A percentile compares a stretch with the other conserved stretches of the same genome.
Conservation (phyloP, 306 rosid species). For the Acacia crassicarpa region DNA sequence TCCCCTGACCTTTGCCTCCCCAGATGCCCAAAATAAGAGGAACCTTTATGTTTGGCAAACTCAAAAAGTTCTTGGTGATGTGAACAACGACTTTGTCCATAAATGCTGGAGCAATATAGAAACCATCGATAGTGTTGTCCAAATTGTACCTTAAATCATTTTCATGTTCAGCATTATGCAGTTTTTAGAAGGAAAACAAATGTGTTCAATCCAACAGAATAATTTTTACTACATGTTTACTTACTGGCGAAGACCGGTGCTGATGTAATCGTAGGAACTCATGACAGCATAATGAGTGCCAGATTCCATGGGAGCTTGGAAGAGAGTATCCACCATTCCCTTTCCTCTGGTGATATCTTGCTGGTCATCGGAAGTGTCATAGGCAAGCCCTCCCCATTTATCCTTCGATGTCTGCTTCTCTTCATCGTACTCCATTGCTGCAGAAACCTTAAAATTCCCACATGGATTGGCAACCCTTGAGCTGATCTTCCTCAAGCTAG, state of each 20-base stretch:
- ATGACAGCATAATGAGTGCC: constrained; percentile 84
- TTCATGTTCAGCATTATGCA: constrained; percentile 1
- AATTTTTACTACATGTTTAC: constrained; percentile 18
- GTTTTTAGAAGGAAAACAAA: neutral
- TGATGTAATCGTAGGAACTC: constrained; percentile 77
- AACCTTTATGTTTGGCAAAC: constrained; percentile 76
- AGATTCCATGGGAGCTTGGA: constrained; percentile 67
- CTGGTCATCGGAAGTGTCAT: constrained; percentile 84
- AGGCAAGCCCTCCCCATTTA: constrained; percentile 78
- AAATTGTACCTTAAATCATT: constrained; percentile 46
- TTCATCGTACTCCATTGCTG: constrained; percentile 47
- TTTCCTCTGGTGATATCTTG: constrained; percentile 89
- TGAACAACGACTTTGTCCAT: constrained; percentile 86
- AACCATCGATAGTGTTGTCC: constrained; percentile 75
- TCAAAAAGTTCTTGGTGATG: constrained; percentile 76
- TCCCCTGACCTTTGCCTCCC: constrained; percentile 98
- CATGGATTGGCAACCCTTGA: constrained; percentile 21
- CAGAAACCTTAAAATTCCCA: constrained; percentile 50
- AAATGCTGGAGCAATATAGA: constrained; percentile 84
- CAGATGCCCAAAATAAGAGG: constrained; percentile 94
- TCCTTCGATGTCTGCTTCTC: constrained; percentile 67
- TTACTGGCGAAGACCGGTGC: constrained; percentile 77
- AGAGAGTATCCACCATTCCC: constrained; percentile 77
- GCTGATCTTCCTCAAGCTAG: constrained; percentile 42
- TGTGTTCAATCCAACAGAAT: neutral